These are phyloP conservation scores for Cladosporium halotolerans DNA, from an alignment of 2,329 filamentous ascomycete species.

Conservation along the genomic window DNA sequence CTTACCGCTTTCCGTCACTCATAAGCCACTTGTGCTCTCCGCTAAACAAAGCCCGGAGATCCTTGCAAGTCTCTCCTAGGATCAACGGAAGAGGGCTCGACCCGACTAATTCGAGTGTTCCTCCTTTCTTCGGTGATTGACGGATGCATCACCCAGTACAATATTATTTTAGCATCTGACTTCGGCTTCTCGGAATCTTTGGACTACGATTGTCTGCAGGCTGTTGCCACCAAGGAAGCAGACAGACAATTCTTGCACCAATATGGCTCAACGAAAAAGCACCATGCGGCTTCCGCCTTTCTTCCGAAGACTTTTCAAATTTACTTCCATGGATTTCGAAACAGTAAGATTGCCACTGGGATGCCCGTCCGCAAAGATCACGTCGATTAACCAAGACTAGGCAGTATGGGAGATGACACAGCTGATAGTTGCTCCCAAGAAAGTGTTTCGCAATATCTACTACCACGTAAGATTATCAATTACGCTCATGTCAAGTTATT, in stretches of 20 bases:
- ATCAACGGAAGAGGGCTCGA: not conserved
- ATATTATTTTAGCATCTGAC: too few species aligned
- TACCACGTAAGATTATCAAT: constrained; percentile 49
- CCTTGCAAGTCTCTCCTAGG: not conserved
- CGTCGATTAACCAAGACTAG: constrained; percentile 13
- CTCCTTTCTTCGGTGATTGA: too few species aligned
- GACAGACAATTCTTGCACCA: too few species aligned
- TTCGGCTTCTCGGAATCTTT: not conserved
- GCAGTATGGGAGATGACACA: constrained; percentile 68
- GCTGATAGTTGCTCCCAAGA: constrained; percentile 62
- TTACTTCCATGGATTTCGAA: constrained; percentile 69
- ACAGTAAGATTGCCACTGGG: constrained; percentile 36
- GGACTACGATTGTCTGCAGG: too few species aligned
- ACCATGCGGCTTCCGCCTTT: constrained; percentile 58
- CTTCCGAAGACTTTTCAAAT: constrained; percentile 65
- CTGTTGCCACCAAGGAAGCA: too few species aligned
- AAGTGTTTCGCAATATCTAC: constrained; percentile 65
- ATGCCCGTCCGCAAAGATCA: not conserved
- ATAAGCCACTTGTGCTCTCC: constrained; percentile 2
- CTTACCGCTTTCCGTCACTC: not conserved
- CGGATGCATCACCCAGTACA: too few species aligned
- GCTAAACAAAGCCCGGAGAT: not conserved
- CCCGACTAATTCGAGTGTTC: too few species aligned
- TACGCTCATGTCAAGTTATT: too few species aligned
- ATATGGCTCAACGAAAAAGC: constrained; percentile 17